These are phyloP conservation scores for Solanum hybrid DNA, from an alignment of 305 asterid species.

Conservation along the genomic window DNA sequence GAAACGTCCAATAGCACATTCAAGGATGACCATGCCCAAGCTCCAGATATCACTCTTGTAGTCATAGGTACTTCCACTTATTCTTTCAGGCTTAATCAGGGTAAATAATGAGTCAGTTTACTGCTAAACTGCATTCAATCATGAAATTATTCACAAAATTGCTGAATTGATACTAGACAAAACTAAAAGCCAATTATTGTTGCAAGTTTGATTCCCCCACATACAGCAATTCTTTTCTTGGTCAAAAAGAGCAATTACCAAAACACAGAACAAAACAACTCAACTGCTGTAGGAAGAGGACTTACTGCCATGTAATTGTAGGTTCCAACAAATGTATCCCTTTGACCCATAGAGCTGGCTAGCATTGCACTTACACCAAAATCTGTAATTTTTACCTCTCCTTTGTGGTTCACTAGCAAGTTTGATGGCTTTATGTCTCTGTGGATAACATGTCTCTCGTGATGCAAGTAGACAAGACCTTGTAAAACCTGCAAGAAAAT, in stretches of 20 bases:
- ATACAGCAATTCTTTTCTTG: neutral
- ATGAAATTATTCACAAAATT: neutral
- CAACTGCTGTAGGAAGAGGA: neutral
- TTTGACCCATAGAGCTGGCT: slow-evolving; percentile 85
- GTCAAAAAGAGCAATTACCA: neutral
- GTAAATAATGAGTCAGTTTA: neutral
- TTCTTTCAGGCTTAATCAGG: slow-evolving; percentile 74
- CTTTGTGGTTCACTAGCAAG: slow-evolving; percentile 79
- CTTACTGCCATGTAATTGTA: slow-evolving; percentile 73
- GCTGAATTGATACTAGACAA: neutral
- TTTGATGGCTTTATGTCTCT: slow-evolving; percentile 93
- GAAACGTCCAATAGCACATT: slow-evolving; percentile 91
- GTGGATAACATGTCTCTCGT: slow-evolving; percentile 87
- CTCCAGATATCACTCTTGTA: slow-evolving; percentile 97
- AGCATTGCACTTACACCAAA: slow-evolving; percentile 98
- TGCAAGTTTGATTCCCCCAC: neutral
- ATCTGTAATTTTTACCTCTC: slow-evolving; percentile 92
- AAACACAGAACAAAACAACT: neutral
- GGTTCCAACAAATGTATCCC: slow-evolving; percentile 94
- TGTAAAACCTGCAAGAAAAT: slow-evolving; percentile 57
- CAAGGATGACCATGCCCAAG: slow-evolving; percentile 92
- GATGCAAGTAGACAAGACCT: slow-evolving; percentile 79
- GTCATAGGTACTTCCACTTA: slow-evolving; percentile 82
- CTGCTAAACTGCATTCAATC: neutral
- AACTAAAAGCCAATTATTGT: neutral